Conservation (phyloP, 257 asterid genomes). For the Jaltomata sinuosa region DNA sequence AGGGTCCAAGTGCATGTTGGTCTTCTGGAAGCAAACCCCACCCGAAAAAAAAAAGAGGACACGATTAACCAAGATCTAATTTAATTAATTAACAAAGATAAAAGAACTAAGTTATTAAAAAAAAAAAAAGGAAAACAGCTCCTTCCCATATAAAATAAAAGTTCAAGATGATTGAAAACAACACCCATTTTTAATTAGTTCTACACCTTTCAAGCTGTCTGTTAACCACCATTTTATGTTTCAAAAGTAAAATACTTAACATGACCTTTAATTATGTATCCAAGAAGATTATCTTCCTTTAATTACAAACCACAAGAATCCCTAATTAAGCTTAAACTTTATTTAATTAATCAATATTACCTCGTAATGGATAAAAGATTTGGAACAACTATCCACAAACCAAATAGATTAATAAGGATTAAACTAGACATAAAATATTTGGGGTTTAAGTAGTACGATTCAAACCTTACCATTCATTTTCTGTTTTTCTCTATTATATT, state of each 20-base stretch:
- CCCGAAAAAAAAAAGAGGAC: too few species aligned
- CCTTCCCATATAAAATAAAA: not conserved
- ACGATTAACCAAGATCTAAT: too few species aligned
- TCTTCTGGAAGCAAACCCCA: too few species aligned
- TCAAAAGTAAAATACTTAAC: not conserved
- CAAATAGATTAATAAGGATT: not conserved
- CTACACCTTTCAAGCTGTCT: not conserved
- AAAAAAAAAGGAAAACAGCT: not conserved
- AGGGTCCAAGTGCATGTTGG: too few species aligned
- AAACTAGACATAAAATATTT: not conserved
- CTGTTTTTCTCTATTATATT: not conserved
- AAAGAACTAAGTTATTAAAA: not conserved
- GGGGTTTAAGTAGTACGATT: not conserved
- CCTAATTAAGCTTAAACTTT: not conserved
- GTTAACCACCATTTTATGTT: not conserved
- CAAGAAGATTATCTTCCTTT: not conserved
- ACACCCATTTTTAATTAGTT: not conserved
- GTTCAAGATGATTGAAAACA: not conserved
- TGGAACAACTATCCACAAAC: not conserved
- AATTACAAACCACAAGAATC: not conserved
- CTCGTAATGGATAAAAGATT: not conserved
- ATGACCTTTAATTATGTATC: not conserved
- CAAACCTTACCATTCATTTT: not conserved
- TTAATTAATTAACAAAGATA: not conserved
- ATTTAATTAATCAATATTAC: not conserved